A percentile compares a stretch with the other conserved stretches of the same genome.
Conservation (phyloP, 257 asterid genomes). For the Lantana camara region DNA sequence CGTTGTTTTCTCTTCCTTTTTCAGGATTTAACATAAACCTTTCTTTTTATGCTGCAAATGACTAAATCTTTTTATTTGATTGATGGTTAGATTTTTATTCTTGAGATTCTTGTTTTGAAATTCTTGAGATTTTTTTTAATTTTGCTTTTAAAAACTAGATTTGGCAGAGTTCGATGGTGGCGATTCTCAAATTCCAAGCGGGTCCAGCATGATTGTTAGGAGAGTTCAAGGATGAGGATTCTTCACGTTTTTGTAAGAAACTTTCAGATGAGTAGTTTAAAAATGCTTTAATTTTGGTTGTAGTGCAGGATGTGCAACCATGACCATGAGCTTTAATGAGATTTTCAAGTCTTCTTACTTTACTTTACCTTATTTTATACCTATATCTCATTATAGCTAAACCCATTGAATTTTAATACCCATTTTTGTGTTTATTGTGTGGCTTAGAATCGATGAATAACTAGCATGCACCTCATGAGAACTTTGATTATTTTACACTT, state of each 20-base stretch:
- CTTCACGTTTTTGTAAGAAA: conserved; percentile 43
- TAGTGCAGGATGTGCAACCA: background rate
- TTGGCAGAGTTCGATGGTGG: too few relatives aligned
- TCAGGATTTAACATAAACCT: too few relatives aligned
- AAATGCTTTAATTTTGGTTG: conserved; percentile 9
- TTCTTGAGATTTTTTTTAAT: too few relatives aligned
- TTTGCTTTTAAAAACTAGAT: too few relatives aligned
- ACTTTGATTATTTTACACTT: conserved; percentile 33
- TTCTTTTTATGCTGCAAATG: too few relatives aligned
- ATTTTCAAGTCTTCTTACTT: too few relatives aligned
- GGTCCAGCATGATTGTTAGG: too few relatives aligned
- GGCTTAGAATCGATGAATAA: conserved; percentile 31
- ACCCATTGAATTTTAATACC: conserved; percentile 22
- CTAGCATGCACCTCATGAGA: conserved; percentile 51
- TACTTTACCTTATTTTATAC: background rate
- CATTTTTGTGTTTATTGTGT: conserved; percentile 34
- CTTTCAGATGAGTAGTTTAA: conserved; percentile 26
- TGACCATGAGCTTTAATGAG: background rate
- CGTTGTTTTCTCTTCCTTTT: too few relatives aligned
- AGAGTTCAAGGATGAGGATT: conserved; percentile 39
- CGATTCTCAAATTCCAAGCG: too few relatives aligned
- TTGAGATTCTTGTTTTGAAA: too few relatives aligned
- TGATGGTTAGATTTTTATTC: too few relatives aligned
- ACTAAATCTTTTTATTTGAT: too few relatives aligned
- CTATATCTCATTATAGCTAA: conserved; percentile 8